Evolutionary conservation across 2,329 filamentous ascomycete genomes (phyloP), one percentile per base, ranked within the genome.

Genomic region (Aureobasidium sp.): DNA sequence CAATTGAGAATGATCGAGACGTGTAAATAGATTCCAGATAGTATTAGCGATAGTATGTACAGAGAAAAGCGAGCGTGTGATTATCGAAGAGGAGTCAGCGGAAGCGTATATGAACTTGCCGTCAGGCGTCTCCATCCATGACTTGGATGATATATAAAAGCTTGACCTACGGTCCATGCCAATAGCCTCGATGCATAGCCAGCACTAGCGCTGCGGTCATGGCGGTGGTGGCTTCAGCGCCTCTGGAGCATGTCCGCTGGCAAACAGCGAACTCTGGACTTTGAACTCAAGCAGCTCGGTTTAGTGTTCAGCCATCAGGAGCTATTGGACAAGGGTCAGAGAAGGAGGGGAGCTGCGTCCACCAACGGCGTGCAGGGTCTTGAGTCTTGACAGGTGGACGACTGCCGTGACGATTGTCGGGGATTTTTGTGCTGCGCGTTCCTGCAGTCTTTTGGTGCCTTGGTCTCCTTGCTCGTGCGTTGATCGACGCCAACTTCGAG

Each of bases 111-210:
- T 45, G 19, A 45, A 22, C 7, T n/a, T 27, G 30, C 14, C 44
- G 11, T 19, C 22, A 19, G 25, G 19, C 10, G 30, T 16, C n/a
- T n/a, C n/a, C 14, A 10, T 47, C 30, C 29, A 48, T 48, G 44
- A 48, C 19, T 45, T 45, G 29, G 42, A 29, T 24, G 21, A 19
- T 35, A 48, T 48, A 30, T 48, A 48, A 48, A 48, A 48, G 30
- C 44, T 48, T 48, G 44, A 48, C 44, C 25, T 30, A 27, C 30
- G 44, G 41, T 27, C 44, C 32, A 37, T 48, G 44, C 44, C 44
- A 48, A 48, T 48, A 48, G 44, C 30, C 30, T 48, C 44, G 44
- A 48, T 19, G 44, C 44, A 48, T 48, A 48, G 44, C 44, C 44
- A 48, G 32, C 32, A 48, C 44, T 48, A 48, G 44, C 44, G 44